Conservation (phyloP, 2,329 filamentous ascomycete species). For the Stagonosporopsis rhizophila region DNA sequence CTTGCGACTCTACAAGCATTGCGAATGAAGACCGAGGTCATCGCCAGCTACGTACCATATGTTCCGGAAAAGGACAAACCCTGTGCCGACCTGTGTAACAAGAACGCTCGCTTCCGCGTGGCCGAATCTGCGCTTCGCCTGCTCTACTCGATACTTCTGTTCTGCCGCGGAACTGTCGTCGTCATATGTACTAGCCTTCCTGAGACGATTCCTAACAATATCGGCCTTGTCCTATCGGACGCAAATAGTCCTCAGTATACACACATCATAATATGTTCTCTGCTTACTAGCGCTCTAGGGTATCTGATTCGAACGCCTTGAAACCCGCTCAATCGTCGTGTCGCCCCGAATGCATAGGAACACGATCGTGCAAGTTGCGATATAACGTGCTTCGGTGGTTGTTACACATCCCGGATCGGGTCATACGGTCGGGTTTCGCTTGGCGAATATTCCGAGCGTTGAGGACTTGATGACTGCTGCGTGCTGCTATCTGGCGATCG, state of each 20-base stretch:
- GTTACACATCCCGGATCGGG: slow-evolving; percentile 47
- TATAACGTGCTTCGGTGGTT: slow-evolving; percentile 6
- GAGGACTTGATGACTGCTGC: slow-evolving; percentile 40
- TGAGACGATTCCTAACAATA: neutral
- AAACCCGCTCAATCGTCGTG: slow-evolving; percentile 21
- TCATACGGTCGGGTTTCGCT: slow-evolving; percentile 47
- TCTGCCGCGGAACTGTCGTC: neutral
- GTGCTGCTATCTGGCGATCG: slow-evolving; percentile 35
- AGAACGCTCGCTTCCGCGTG: slow-evolving; percentile 15
- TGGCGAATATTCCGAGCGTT: slow-evolving; percentile 42
- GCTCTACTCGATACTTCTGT: neutral
- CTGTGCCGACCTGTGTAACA: slow-evolving; percentile 26
- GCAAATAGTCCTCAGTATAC: neutral
- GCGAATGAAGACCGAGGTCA: slow-evolving; percentile 16
- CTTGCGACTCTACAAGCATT: slow-evolving; percentile 21
- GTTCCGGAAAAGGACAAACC: slow-evolving; percentile 22
- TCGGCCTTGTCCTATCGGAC: neutral
- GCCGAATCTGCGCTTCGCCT: slow-evolving; percentile 14
- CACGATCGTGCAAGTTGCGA: slow-evolving; percentile 30
- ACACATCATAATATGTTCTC: slow-evolving; percentile 8
- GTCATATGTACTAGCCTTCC: neutral
- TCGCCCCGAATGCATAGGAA: slow-evolving; percentile 22
- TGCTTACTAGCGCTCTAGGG: slow-evolving; percentile 22
- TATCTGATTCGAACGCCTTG: slow-evolving; percentile 29
- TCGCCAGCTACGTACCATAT: slow-evolving; percentile 33